Evolutionary conservation across 1,139 yeast species (phyloP).

Genomic region (Meyerozyma athensensis): DNA sequence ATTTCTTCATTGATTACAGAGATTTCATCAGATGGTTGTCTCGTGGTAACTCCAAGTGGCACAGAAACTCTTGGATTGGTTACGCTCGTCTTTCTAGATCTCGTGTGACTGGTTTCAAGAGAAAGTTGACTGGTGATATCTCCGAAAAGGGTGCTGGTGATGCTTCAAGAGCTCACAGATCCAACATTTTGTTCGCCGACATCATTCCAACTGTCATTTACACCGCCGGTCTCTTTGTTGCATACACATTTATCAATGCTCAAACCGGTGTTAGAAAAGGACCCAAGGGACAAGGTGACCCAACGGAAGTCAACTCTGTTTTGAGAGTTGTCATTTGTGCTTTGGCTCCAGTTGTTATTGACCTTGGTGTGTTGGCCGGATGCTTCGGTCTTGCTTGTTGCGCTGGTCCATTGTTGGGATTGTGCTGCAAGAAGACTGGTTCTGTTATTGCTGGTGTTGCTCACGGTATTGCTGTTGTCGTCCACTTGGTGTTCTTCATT

Average conservation of each 20-base stretch:
- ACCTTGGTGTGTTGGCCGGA: conserved; percentile 76
- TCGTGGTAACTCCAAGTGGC: conserved; percentile 98
- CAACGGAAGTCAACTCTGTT: conserved; percentile 65
- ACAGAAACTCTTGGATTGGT: conserved; percentile 99
- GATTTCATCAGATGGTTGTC: conserved; percentile 98
- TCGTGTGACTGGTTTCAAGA: conserved; percentile 96
- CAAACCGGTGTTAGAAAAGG: conserved; percentile 83
- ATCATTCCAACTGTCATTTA: conserved; percentile 77
- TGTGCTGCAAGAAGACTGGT: conserved; percentile 98
- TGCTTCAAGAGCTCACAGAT: conserved; percentile 88
- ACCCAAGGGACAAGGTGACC: conserved; percentile 25
- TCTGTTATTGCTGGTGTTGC: conserved; percentile 96
- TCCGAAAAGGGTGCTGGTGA: conserved; percentile 96
- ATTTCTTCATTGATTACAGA: conserved; percentile 97
- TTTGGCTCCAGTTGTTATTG: conserved; percentile 85
- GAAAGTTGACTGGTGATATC: conserved; percentile 80
- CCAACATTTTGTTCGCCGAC: conserved; percentile 83
- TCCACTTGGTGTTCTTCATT: conserved; percentile 82
- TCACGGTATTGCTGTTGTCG: conserved; percentile 87
- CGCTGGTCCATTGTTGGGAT: conserved; percentile 90
- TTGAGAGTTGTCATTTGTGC: conserved; percentile 86
- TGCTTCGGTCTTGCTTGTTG: conserved; percentile 86
- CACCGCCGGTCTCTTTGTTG: conserved; percentile 88
- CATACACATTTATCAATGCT: conserved; percentile 90
- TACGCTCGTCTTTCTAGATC: conserved; percentile 94